phyloP scores from a whole-genome alignment of 352 stramenopile genomes.

The Globisporangium ultimum region DNA sequence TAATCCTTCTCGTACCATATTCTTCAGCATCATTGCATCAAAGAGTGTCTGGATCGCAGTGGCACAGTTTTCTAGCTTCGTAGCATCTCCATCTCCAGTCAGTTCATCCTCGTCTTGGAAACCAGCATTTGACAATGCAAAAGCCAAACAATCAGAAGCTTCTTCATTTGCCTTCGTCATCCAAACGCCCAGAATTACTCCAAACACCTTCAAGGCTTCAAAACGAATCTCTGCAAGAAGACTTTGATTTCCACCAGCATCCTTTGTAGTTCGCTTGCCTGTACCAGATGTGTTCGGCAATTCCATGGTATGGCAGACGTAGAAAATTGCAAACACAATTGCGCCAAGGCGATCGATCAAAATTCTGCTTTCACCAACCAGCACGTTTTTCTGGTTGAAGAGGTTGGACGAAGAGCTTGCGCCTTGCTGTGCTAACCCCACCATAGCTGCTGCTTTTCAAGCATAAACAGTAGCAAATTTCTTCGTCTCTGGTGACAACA shows the following conservation, averaged over 20 bases:
- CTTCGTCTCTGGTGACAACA: slow-evolving; percentile 16
- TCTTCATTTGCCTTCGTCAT: slow-evolving; percentile 19
- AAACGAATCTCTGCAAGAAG: slow-evolving; percentile 15
- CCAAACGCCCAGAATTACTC: slow-evolving; percentile 16
- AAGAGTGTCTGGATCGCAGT: slow-evolving; percentile 23
- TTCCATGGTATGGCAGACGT: slow-evolving; percentile 4
- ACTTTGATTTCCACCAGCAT: background rate
- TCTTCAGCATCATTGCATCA: slow-evolving; percentile 15
- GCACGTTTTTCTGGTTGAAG: slow-evolving; percentile 13
- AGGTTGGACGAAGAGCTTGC: slow-evolving; percentile 6
- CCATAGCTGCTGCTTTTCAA: slow-evolving; percentile 12
- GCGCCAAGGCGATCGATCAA: slow-evolving; percentile 20
- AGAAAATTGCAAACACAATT: slow-evolving; percentile 18
- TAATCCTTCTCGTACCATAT: slow-evolving; percentile 12
- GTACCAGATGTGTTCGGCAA: background rate
- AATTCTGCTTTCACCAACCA: slow-evolving; percentile 13
- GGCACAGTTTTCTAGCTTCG: slow-evolving; percentile 22
- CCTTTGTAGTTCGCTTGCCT: background rate
- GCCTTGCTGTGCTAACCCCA: slow-evolving; percentile 15
- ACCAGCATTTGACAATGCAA: slow-evolving; percentile 9
- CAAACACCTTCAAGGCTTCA: slow-evolving; percentile 16
- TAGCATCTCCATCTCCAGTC: slow-evolving; percentile 4
- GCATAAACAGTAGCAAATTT: slow-evolving; percentile 19
- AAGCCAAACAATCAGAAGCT: slow-evolving; percentile 16
- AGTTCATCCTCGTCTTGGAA: slow-evolving; percentile 21